Base-by-base conservation (phyloP, 345 rosid genomes). In the Eucalyptus paniculata region DNA sequence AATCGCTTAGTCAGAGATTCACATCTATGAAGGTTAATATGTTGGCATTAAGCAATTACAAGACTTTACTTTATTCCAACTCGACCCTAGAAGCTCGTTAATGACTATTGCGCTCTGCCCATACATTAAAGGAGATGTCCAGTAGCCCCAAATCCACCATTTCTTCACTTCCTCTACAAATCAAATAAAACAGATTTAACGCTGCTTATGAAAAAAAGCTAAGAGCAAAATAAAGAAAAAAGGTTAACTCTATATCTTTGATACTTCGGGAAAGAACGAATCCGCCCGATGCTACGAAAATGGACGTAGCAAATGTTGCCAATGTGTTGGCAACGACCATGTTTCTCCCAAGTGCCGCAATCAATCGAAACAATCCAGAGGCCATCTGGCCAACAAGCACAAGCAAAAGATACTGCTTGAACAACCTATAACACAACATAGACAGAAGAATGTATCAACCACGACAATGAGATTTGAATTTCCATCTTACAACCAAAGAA, bases 81-180 rank as follows among this genome's bases (percentile, higher is more conserved):
- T 93, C 12, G 92, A 18, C 45, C 94, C 96, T 26, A 93, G 92
- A 90, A 94, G 92, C 91, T 94, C 97, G 44, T 94, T 94, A 47
- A 86, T 89, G 12, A 89, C 89, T 0, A 95, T 91, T 13, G 96
- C 96, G 86, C 92, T 95, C 89, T 94, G 96, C 26, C 91, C 95
- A 69, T 95, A 95, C 95, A 93, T 94, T 92, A 95, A 13, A 42
- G 96, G 96, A 26, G 97, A 95, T 26, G 86, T 2, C 95, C 96
- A 95, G 90, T 90, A 94, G 86, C 92, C 96, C 97, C 96, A 94
- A 81, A 89, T 90, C 96, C 95, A 94, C 96, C 97, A 95, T 87
- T 92, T 90, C 88, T 92, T 93, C n/a, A 95, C 88, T 45, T 94
- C 87, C 69, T 92, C 97, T 95, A 94, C 69, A 34, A 17, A 32